A percentile compares a stretch with the other conserved stretches of the same genome.
phyloP scores from a whole-genome alignment of 768 basidiomycete species.

The Fistulinella prunicolor region DNA sequence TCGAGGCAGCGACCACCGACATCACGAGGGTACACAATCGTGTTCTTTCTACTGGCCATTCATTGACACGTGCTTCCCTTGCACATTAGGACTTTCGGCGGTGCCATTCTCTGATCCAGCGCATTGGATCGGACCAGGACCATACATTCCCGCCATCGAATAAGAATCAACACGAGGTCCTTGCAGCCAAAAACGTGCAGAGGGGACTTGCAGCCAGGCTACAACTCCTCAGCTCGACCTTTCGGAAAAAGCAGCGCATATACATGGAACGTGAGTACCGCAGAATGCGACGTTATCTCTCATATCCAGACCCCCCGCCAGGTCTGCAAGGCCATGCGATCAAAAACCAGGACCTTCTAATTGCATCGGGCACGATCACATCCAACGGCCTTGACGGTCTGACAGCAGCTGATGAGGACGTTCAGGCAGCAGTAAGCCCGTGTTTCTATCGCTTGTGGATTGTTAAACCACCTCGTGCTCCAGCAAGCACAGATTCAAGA shows the following conservation, averaged over 20 bases:
- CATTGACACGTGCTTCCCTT: conserved; percentile 11
- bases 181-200: conserved; percentile 91
- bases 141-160: conserved; percentile 65
- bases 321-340: conserved; percentile 97
- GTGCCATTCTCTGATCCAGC: conserved; percentile 56
- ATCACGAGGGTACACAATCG: conserved; percentile 72
- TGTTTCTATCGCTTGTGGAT: conserved; percentile 13
- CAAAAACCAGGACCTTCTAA: conserved; percentile 91
- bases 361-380: conserved; percentile 84
- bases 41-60: conserved; percentile 1
- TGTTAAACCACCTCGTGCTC: conserved; percentile 11
- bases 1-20: conserved; percentile 78
- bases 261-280: conserved; percentile 91
- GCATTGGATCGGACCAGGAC: conserved; percentile 55
- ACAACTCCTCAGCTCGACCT: conserved; percentile 86
- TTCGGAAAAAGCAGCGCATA: conserved; percentile 96
- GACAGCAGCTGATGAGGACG: conserved; percentile 86
- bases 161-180: conserved; percentile 47
- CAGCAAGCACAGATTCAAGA: conserved; percentile 37
- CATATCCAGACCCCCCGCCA: conserved; percentile 34
- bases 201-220: conserved; percentile 94
- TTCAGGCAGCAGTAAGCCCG: conserved; percentile 73
- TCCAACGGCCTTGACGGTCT: conserved; percentile 80
- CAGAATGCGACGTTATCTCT: conserved; percentile 11
- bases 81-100: conserved; percentile 35